Conservation (phyloP, 768 basidiomycete genomes). For the Mycena polygramma region DNA sequence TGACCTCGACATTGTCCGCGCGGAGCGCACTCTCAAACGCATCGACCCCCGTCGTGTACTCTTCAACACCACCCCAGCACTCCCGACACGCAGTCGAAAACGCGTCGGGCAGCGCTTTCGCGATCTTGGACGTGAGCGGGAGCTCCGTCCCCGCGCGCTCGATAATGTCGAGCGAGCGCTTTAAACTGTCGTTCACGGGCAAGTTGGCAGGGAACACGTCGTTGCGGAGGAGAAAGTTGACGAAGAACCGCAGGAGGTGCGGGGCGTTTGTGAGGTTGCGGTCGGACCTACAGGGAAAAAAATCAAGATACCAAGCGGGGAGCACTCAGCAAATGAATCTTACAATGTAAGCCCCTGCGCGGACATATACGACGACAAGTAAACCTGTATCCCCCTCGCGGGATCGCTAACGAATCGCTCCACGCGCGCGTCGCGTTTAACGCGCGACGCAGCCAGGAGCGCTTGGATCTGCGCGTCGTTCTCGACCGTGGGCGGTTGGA, state of each 20-base stretch:
- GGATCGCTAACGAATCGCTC: slow-evolving; percentile 54
- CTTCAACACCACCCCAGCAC: neutral
- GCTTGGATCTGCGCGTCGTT: slow-evolving; percentile 53
- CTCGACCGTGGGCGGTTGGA: slow-evolving; percentile 46
- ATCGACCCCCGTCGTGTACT: slow-evolving; percentile 27
- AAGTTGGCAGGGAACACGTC: slow-evolving; percentile 50
- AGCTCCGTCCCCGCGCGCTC: slow-evolving; percentile 12
- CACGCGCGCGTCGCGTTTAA: neutral
- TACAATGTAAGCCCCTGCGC: slow-evolving; percentile 79
- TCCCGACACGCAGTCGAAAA: slow-evolving; percentile 10
- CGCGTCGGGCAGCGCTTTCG: slow-evolving; percentile 11
- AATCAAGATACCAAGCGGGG: no score
- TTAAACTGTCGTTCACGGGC: slow-evolving; percentile 6
- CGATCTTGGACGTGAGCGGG: slow-evolving; percentile 17
- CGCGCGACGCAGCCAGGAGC: slow-evolving; percentile 41
- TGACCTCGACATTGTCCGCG: slow-evolving; percentile 8
- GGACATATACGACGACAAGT: slow-evolving; percentile 78
- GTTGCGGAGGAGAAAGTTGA: slow-evolving; percentile 60
- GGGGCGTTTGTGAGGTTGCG: slow-evolving; percentile 58
- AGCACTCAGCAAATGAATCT: slow-evolving; percentile 36
- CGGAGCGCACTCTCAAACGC: slow-evolving; percentile 8
- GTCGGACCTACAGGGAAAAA: slow-evolving; percentile 54
- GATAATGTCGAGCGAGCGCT: slow-evolving; percentile 4
- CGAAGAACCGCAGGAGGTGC: slow-evolving; percentile 58
- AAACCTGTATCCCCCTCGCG: slow-evolving; percentile 68